A percentile compares a stretch with the other conserved stretches of the same genome.
Evolutionary conservation across 495 filamentous ascomycete genomes (phyloP).

Genomic region (Neurospora sp.): DNA sequence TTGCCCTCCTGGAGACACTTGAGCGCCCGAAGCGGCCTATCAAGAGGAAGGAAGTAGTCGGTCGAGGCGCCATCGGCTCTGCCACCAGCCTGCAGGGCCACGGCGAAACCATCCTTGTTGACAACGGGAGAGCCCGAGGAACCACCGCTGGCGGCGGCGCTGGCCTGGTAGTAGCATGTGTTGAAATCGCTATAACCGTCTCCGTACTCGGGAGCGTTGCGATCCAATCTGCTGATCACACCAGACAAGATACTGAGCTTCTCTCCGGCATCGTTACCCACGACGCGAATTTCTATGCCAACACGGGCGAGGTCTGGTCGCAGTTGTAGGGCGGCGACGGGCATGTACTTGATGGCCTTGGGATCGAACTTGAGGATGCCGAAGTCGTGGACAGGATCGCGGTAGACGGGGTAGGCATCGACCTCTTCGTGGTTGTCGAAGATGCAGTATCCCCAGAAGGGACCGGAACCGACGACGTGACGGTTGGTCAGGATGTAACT

Average conservation of each 20-base stretch:
- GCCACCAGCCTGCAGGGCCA: constrained; percentile 91
- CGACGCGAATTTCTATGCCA: constrained; percentile 87
- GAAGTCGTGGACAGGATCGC: constrained; percentile 97
- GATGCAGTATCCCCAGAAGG: constrained; percentile 95
- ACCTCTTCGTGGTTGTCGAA: constrained; percentile 99
- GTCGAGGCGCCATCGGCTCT: constrained; percentile 90
- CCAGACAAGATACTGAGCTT: constrained; percentile 97
- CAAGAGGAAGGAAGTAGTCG: constrained; percentile 93
- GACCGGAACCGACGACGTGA: constrained; percentile 92
- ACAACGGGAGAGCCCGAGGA: constrained; percentile 96
- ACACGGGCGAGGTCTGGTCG: constrained; percentile 85
- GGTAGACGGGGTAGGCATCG: constrained; percentile 95
- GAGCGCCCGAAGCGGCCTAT: constrained; percentile 78
- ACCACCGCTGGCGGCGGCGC: constrained; percentile 89
- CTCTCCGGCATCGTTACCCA: constrained; percentile 97
- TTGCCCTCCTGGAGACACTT: constrained; percentile 68
- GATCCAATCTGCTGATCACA: constrained; percentile 89
- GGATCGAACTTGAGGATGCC: constrained; percentile 94
- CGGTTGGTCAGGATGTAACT: constrained; percentile 73
- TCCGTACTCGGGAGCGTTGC: constrained; percentile 96
- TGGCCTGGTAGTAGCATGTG: constrained; percentile 98
- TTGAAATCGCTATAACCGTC: constrained; percentile 99
- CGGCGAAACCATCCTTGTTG: constrained; percentile 84
- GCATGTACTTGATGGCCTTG: constrained; percentile 93
- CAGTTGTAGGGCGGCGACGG: constrained; percentile 65